Base-by-base conservation (phyloP, 768 basidiomycete species). In the Fistulinella prunicolor region DNA sequence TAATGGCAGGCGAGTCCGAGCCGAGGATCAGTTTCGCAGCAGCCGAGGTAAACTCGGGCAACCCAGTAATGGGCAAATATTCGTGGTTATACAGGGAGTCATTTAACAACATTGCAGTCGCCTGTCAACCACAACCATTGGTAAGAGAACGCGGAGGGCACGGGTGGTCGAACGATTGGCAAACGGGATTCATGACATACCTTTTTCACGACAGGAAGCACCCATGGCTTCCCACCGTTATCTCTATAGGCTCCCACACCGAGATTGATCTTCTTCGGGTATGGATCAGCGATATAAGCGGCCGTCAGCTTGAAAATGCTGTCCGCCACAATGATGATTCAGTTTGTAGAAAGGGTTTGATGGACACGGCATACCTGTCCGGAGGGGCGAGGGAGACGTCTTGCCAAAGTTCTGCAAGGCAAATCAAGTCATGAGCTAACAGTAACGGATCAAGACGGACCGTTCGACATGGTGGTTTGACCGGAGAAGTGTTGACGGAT, bases 171-270 rank as follows among this genome's bases (percentile, higher is more conserved):
- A 4, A 46, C 23, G 38, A 28, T 16, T 21, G 36, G 49, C 44
- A 38, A 32, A 44, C 30, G 50, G 36, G 28, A 41, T 28, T n/a
- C 20, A 39, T n/a, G 30, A 46, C 70, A 54, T 50, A 87, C 91
- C 79, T 90, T 91, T 68, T 85, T 89, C 13, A 96, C 86, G 23
- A 91, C 90, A 19, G 93, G 93, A 22, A 96, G 79, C 21, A 95
- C 82, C 90, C 92, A 96, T 13, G 93, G 86, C 70, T 88, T 94
- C 68, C 77, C 82, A 59, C 89, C 67, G 58, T 93, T 79, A 61
- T 94, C 94, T 57, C 93, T 80, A 66, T 96, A 96, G 8, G 93
- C 94, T 38, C 93, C 94, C 38, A 94, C 93, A 32, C 93, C 92
- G 20, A 96, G 77, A 67, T 95, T 95, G 69, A 94, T 76, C 75